A percentile compares a stretch with the other conserved stretches of the same genome.
Evolutionary conservation across 352 stramenopile genomes (phyloP).

Genomic region (Phytophthora constricta): DNA sequence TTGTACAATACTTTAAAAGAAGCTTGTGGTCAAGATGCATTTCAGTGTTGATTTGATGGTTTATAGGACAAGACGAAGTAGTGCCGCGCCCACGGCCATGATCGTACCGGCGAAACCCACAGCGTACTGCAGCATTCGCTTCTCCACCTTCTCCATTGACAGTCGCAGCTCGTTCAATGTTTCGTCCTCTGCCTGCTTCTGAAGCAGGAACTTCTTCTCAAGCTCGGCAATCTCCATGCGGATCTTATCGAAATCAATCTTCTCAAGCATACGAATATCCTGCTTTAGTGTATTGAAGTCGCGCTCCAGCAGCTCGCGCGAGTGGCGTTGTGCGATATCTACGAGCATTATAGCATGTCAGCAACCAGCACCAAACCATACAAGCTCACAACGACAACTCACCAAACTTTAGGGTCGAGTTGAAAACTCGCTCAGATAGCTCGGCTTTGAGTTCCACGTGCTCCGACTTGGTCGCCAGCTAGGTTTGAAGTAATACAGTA

Average conservation of each 20-base stretch:
- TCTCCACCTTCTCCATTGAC: conserved; percentile 91
- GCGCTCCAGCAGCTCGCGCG: conserved; percentile 85
- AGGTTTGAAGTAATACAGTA: too few species aligned
- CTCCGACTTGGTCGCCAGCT: conserved; percentile 89
- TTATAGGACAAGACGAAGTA: conserved; percentile 80
- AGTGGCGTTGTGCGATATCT: conserved; percentile 89
- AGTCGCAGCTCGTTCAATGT: conserved; percentile 87
- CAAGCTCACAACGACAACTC: conserved; percentile 8
- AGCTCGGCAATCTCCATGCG: conserved; percentile 88
- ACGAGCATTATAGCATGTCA: conserved; percentile 1
- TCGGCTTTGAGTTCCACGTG: conserved; percentile 87
- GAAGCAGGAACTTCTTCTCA: conserved; percentile 90
- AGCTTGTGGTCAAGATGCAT: too few species aligned
- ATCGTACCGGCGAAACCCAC: conserved; percentile 89
- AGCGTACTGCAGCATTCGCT: conserved; percentile 89
- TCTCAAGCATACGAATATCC: conserved; percentile 91
- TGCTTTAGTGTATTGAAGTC: conserved; percentile 92
- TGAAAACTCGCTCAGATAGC: conserved; percentile 88
- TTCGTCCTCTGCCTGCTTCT: conserved; percentile 89
- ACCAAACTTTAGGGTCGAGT: conserved; percentile 92
- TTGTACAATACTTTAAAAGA: not conserved
- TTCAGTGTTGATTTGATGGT: too few species aligned
- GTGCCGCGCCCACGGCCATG: conserved; percentile 81
- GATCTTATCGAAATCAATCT: conserved; percentile 92
- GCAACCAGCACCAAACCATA: not conserved